These are phyloP conservation scores for Fusarium compactum DNA, from an alignment of 2,329 filamentous ascomycete genomes.

Conservation along the genomic window DNA sequence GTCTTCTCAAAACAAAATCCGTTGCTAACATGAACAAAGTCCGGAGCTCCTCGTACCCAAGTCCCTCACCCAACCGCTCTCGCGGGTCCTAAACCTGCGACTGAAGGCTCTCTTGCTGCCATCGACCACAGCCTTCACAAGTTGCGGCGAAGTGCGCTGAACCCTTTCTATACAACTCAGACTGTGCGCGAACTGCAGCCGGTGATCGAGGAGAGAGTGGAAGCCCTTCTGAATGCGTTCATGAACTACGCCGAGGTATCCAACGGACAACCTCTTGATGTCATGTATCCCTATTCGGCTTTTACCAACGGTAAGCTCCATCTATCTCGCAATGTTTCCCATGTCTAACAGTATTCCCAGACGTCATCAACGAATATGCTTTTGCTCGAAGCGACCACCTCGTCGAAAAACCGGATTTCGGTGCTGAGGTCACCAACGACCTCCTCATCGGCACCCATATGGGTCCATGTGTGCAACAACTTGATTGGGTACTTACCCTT, in stretches of 20 bases:
- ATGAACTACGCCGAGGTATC: conserved; percentile 45
- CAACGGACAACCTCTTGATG: conserved; percentile 48
- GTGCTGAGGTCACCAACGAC: conserved; percentile 52
- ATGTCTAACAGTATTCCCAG: conserved; percentile 34
- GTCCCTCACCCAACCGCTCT: conserved; percentile 28
- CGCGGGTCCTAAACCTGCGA: conserved; percentile 30
- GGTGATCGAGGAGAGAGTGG: conserved; percentile 53
- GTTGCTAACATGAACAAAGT: conserved; percentile 44
- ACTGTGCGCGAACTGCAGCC: conserved; percentile 55
- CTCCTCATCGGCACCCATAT: conserved; percentile 55
- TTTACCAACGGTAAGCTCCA: conserved; percentile 52
- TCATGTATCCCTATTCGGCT: conserved; percentile 55
- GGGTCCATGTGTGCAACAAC: conserved; percentile 54
- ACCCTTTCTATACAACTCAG: conserved; percentile 54
- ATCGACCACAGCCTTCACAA: conserved; percentile 52
- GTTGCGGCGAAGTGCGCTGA: conserved; percentile 52
- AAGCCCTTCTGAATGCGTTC: conserved; percentile 51
- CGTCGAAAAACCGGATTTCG: conserved; percentile 52
- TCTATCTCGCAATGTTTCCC: not conserved
- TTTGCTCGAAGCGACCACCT: conserved; percentile 54
- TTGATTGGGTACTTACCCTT: conserved; percentile 52
- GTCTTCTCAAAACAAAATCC: not conserved
- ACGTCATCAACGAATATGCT: conserved; percentile 57
- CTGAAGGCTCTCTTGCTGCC: conserved; percentile 53
- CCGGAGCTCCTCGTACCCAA: conserved; percentile 51